Conservation (phyloP, 345 rosid genomes). For the Pugionium cornutum region DNA sequence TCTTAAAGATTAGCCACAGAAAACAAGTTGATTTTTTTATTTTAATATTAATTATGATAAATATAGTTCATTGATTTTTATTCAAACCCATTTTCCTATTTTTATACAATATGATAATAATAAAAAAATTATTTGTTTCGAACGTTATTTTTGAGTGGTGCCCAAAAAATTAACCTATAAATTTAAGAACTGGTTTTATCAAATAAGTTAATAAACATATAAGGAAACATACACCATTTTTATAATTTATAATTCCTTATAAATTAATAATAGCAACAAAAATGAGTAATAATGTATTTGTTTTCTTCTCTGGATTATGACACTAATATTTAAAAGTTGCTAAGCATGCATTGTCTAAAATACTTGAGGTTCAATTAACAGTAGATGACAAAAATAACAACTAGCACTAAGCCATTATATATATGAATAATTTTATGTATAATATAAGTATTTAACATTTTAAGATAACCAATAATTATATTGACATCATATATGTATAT, state of each 20-base stretch:
- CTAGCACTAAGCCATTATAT: background rate
- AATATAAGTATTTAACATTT: too few species aligned
- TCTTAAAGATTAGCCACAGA: conserved; percentile 37
- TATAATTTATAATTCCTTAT: background rate
- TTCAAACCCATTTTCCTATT: conserved; percentile 31
- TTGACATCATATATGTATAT: background rate
- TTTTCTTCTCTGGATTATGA: background rate
- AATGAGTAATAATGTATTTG: background rate
- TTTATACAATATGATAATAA: conserved; percentile 8
- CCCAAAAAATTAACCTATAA: background rate
- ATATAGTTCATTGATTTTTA: conserved; percentile 27
- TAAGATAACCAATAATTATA: background rate
- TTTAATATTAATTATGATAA: conserved; percentile 5
- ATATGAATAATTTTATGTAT: background rate
- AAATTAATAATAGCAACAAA: background rate
- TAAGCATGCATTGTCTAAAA: background rate
- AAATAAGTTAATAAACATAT: background rate
- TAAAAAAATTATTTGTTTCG: background rate
- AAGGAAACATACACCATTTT: background rate
- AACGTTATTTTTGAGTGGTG: conserved; percentile 22
- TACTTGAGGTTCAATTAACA: background rate
- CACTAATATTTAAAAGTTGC: background rate
- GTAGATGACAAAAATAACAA: conserved; percentile 1
- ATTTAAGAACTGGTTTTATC: background rate
- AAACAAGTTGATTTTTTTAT: background rate